Evolutionary conservation across 2,329 filamentous ascomycete species (phyloP).

Genomic region (Diaporthe vaccinii): DNA sequence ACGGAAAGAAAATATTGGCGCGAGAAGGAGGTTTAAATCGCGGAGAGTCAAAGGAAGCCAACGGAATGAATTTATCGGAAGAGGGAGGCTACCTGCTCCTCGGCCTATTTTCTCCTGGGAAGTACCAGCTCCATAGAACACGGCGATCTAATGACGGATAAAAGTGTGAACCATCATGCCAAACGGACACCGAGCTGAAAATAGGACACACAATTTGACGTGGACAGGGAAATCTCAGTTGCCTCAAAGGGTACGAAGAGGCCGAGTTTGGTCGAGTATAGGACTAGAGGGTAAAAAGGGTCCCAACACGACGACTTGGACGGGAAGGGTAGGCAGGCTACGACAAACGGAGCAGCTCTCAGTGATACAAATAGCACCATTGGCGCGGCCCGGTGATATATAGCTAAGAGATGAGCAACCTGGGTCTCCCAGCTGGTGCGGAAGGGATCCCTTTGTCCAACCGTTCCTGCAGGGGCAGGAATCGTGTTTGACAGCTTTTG

Average conservation of each 20-base stretch:
- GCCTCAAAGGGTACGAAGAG: neutral
- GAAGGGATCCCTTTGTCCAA: slow-evolving; percentile 30
- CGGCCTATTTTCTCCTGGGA: neutral
- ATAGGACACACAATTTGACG: neutral
- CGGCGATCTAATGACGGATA: slow-evolving; percentile 1
- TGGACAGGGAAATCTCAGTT: slow-evolving; percentile 9
- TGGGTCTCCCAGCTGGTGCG: slow-evolving; percentile 12
- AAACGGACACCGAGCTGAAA: neutral
- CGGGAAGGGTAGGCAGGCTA: slow-evolving; percentile 9
- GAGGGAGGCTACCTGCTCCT: neutral
- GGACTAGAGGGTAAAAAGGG: neutral
- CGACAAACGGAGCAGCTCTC: slow-evolving; percentile 26
- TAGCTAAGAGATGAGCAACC: slow-evolving; percentile 15
- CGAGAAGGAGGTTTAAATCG: neutral
- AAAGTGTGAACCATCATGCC: slow-evolving; percentile 23
- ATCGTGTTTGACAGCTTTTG: slow-evolving; percentile 33
- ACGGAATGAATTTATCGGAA: neutral
- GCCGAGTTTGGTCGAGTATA: slow-evolving; percentile 6
- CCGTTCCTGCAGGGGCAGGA: slow-evolving; percentile 35
- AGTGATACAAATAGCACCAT: slow-evolving; percentile 33
- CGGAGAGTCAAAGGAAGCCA: slow-evolving; percentile 15
- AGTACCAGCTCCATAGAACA: slow-evolving; percentile 10
- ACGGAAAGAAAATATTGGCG: slow-evolving; percentile 1
- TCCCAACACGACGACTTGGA: slow-evolving; percentile 8
- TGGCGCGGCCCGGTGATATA: slow-evolving; percentile 34